Conservation (phyloP, 2,329 filamentous ascomycete genomes). For the Aspergillus niger region DNA sequence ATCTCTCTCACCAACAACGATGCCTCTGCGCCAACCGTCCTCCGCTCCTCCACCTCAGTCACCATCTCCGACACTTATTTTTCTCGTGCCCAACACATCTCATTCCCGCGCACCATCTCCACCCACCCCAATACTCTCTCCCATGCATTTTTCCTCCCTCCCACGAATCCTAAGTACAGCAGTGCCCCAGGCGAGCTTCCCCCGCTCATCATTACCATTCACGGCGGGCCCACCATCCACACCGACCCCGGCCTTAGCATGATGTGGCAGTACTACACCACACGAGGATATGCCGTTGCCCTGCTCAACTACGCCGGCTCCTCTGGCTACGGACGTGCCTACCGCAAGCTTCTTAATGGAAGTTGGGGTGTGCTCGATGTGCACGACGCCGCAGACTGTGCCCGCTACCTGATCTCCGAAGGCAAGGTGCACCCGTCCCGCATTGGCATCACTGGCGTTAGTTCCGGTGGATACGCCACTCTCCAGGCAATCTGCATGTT, state of each 20-base stretch:
- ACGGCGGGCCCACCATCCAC: conserved; percentile 56
- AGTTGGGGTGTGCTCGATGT: conserved; percentile 56
- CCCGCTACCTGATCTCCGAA: conserved; percentile 44
- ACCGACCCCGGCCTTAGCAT: conserved; percentile 49
- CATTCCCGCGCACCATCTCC: neutral
- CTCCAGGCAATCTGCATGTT: conserved; percentile 53
- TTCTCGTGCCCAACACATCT: neutral
- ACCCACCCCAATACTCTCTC: neutral
- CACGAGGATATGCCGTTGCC: conserved; percentile 56
- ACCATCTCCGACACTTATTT: neutral
- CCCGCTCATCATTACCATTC: conserved; percentile 53
- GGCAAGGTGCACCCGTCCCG: conserved; percentile 41
- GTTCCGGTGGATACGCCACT: conserved; percentile 58
- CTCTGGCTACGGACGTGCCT: conserved; percentile 53
- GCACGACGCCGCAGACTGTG: conserved; percentile 53
- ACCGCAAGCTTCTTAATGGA: conserved; percentile 53
- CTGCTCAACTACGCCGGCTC: conserved; percentile 58
- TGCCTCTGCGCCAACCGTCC: neutral
- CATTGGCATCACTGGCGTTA: conserved; percentile 54
- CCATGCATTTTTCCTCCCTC: conserved; percentile 48
- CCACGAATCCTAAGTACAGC: conserved; percentile 51
- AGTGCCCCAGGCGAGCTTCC: conserved; percentile 39
- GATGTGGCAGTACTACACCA: conserved; percentile 55
- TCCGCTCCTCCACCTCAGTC: neutral
- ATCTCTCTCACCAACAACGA: conserved; percentile 1